Conservation (phyloP, 2,329 filamentous ascomycete genomes). For the Aureobasidium sp. region DNA sequence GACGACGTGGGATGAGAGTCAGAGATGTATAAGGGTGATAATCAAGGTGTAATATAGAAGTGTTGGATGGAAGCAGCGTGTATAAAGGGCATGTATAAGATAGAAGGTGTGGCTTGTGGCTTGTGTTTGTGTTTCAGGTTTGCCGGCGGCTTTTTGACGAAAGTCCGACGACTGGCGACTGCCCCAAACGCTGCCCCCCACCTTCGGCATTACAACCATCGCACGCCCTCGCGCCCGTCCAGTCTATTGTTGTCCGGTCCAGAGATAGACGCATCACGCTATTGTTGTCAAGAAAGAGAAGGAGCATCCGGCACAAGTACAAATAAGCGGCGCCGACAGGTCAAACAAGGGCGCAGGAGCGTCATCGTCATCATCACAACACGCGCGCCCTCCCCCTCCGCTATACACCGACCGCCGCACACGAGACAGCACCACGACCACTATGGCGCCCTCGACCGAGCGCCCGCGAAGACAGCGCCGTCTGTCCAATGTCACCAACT, state of each 20-base stretch:
- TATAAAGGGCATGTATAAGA: neutral
- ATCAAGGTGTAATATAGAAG: neutral
- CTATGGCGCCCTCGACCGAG: constrained; percentile 8
- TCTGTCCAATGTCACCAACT: constrained; percentile 29
- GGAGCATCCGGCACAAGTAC: neutral
- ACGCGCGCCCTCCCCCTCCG: neutral
- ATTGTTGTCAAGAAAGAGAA: neutral
- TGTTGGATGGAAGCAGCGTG: neutral
- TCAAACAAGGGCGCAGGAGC: neutral
- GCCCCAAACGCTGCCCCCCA: neutral
- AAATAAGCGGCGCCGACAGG: neutral
- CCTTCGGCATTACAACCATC: neutral
- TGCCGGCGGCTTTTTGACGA: neutral
- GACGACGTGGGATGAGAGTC: constrained; percentile 15
- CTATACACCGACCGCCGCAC: neutral
- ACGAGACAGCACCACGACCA: neutral
- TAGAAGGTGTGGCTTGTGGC: neutral
- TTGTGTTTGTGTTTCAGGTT: neutral
- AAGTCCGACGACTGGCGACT: neutral
- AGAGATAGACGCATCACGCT: neutral
- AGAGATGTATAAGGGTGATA: constrained; percentile 12
- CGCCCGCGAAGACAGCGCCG: constrained; percentile 18
- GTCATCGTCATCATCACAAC: constrained; percentile 7
- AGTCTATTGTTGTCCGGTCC: neutral
- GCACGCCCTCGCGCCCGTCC: neutral